Percentiles rank a stretch among this genome's conserved stretches.
Conservation (phyloP, 495 filamentous ascomycete species). For the Cercophora samala region DNA sequence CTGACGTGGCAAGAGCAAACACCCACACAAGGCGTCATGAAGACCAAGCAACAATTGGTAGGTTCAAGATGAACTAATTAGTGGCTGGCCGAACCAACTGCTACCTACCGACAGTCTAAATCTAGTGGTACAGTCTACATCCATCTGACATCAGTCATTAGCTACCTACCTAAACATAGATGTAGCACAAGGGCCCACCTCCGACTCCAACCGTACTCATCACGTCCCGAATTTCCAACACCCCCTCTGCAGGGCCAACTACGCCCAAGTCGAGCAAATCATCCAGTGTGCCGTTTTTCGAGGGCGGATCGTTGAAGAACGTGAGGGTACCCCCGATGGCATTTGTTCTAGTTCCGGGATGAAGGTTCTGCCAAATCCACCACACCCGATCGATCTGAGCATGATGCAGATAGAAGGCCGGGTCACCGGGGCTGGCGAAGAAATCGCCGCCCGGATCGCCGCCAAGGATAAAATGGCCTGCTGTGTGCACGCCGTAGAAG, state of each 20-base stretch:
- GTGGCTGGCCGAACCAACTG: too few relatives aligned
- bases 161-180: too few relatives aligned
- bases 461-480: slow-evolving; percentile 61
- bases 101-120: too few relatives aligned
- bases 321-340: not conserved
- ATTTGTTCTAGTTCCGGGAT: slow-evolving; percentile 29
- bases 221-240: slow-evolving; percentile 25
- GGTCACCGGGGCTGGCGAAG: slow-evolving; percentile 59
- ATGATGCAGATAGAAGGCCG: slow-evolving; percentile 66
- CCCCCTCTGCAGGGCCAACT: slow-evolving; percentile 14
- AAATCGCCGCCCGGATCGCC: slow-evolving; percentile 58
- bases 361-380: slow-evolving; percentile 62
- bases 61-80: too few relatives aligned
- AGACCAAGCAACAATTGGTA: too few relatives aligned
- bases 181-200: slow-evolving; percentile 32
- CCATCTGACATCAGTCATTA: not conserved
- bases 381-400: slow-evolving; percentile 62
- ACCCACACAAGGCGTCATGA: too few relatives aligned
- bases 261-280: slow-evolving; percentile 29
- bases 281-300: slow-evolving; percentile 26
- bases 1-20: too few relatives aligned
- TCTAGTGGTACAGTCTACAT: too few relatives aligned
- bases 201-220: slow-evolving; percentile 33
- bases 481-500: slow-evolving; percentile 58
- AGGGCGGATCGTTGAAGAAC: slow-evolving; percentile 3